These are phyloP conservation scores for Mrakia blollopis DNA, from an alignment of 768 basidiomycete genomes.

Conservation along the genomic window DNA sequence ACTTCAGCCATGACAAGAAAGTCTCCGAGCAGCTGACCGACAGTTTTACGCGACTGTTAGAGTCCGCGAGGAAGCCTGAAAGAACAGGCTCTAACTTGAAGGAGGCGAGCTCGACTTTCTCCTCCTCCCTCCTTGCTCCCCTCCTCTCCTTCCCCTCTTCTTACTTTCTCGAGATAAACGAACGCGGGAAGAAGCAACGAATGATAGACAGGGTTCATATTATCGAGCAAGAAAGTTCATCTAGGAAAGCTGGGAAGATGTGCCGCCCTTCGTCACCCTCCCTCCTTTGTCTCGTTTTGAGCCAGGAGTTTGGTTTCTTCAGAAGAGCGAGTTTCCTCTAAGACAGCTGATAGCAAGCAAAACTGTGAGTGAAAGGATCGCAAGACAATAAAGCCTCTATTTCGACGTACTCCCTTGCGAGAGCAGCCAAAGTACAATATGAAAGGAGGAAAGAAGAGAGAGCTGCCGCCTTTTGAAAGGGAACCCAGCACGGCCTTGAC, in stretches of 20 bases:
- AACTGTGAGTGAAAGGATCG: background rate
- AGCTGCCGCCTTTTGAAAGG: background rate
- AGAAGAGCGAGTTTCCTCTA: background rate
- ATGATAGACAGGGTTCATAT: background rate
- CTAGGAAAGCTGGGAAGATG: background rate
- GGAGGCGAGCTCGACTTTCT: background rate
- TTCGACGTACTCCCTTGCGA: background rate
- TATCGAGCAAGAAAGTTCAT: background rate
- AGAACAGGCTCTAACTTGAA: background rate
- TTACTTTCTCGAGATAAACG: too few species aligned
- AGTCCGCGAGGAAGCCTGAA: too few species aligned
- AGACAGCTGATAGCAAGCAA: conserved; percentile 4
- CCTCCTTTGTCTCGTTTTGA: background rate
- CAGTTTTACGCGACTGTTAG: too few species aligned
- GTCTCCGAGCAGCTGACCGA: too few species aligned
- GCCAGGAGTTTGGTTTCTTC: background rate
- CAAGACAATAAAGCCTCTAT: conserved; percentile 13
- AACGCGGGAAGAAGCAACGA: background rate
- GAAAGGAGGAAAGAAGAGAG: background rate
- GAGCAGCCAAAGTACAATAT: conserved; percentile 3
- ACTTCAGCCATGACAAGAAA: too few species aligned
- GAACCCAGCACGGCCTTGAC: too few species aligned
- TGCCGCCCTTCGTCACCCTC: background rate
- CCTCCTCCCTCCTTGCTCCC: background rate
- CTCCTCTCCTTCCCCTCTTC: background rate